Evolutionary conservation across 2,329 filamentous ascomycete species (phyloP).

Genomic region (Neoascochyta sp.): DNA sequence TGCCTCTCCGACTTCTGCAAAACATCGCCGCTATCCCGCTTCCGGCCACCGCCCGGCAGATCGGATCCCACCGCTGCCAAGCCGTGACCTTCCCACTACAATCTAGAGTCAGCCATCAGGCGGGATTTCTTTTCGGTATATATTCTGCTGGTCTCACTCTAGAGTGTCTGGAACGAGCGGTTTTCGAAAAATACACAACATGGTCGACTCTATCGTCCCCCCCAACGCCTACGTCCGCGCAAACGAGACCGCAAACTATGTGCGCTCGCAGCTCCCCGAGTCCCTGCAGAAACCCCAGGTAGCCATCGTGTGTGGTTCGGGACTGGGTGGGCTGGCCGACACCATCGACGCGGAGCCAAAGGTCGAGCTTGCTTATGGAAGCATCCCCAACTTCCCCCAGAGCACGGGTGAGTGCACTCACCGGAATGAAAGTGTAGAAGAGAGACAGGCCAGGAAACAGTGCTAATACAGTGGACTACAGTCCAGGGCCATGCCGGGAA

Average conservation of each 20-base stretch:
- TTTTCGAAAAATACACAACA: neutral
- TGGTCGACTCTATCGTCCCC: conserved; percentile 17
- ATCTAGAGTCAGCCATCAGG: conserved; percentile 15
- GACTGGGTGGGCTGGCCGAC: conserved; percentile 58
- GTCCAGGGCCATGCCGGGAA: conserved; percentile 62
- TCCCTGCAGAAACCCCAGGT: conserved; percentile 53
- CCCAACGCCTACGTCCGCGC: conserved; percentile 43
- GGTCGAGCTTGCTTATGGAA: conserved; percentile 54
- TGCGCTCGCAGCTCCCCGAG: conserved; percentile 50
- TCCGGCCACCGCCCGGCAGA: conserved; percentile 26
- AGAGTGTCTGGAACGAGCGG: too few relatives aligned
- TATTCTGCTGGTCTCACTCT: neutral
- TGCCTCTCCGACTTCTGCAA: conserved; percentile 18
- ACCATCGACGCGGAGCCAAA: conserved; percentile 51
- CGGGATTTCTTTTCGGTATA: conserved; percentile 1
- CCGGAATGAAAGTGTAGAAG: neutral
- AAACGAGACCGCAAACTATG: conserved; percentile 49
- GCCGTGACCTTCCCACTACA: conserved; percentile 22
- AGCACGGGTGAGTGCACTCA: conserved; percentile 51
- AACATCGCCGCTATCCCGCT: conserved; percentile 18
- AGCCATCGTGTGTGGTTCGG: conserved; percentile 63
- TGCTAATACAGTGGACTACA: conserved; percentile 13
- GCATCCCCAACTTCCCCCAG: conserved; percentile 59
- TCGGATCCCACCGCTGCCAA: conserved; percentile 30
- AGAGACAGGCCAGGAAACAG: neutral